Base-by-base conservation (phyloP, 1,284 basidiomycete species). In the Thelephora terrestris region DNA sequence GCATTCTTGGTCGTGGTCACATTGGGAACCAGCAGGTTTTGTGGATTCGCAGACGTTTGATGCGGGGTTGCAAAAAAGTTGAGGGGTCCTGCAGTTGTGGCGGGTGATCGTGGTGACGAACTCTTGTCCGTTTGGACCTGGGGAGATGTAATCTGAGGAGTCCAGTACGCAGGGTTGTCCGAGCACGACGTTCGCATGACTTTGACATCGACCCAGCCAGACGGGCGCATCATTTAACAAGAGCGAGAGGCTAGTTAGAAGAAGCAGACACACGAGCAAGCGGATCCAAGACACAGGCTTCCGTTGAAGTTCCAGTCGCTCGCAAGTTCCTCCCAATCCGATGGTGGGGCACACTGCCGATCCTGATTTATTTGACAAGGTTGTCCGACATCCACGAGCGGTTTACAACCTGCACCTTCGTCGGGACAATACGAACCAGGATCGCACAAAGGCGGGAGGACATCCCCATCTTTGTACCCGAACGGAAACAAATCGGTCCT, bases 291-390 rank as follows among this genome's bases (percentile, higher is more conserved):
- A 54, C 84, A 88, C 20, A 85, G 62, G 4, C 77, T 71, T 3
- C 78, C 78, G 55, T 78, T 76, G 53, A 67, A 66, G 57, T 79
- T 81, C 50, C 67, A 58, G 24, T 53, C 52, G 58, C 59, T 70
- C 5, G 70, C 66, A 18, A 75, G 61, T 10, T 69, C 61, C 9
- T 57, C 57, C 57, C 61, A 67, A 50, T 75, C 65, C 12, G 64
- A 55, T 2, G 79, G 70, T 2, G 74, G 65, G 9, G 63, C 62
- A 55, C 82, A 87, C 58, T 85, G 77, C 50, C 86, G 83, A 60
- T 89, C 85, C 35, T 85, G 70, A 54, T 81, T 78, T 55, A 86
- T 65, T 62, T 88, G 78, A 61, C 85, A 89, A 0, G 67, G 43
- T 18, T 63, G 64, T 2, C 82, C 83, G 0, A 74, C 61, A 0